phyloP scores from a whole-genome alignment of 257 asterid species.

The Salvia hispanica region DNA sequence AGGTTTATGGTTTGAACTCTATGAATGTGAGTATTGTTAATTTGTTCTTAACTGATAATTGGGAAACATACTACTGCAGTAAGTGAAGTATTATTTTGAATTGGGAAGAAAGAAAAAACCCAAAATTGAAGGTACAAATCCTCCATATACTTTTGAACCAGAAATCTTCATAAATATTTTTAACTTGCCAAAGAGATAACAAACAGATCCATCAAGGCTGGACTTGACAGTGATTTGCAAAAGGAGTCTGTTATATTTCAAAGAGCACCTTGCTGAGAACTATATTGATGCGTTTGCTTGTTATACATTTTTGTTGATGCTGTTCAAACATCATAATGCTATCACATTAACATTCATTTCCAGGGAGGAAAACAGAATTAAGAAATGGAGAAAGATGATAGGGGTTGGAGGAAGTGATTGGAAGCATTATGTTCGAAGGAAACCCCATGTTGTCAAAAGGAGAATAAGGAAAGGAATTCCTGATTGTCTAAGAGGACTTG shows the following conservation, averaged over 20 bases:
- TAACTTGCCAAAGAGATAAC: neutral
- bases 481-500: slow-evolving; percentile 96
- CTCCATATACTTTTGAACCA: slow-evolving; percentile 2
- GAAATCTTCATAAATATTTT: neutral
- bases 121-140: neutral
- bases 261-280: slow-evolving; percentile 12
- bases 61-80: neutral
- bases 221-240: slow-evolving; percentile 12
- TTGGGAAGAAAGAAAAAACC: neutral
- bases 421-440: slow-evolving; percentile 94
- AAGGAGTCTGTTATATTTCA: slow-evolving; percentile 22
- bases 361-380: slow-evolving; percentile 89
- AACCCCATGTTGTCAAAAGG: slow-evolving; percentile 91
- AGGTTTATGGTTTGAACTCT: slow-evolving; percentile 8
- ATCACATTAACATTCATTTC: slow-evolving; percentile 28
- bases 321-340: slow-evolving; percentile 21
- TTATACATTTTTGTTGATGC: slow-evolving; percentile 11
- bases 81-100: neutral
- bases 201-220: slow-evolving; percentile 3
- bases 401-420: slow-evolving; percentile 99
- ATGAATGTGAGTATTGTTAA: neutral
- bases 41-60: neutral
- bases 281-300: slow-evolving; percentile 21
- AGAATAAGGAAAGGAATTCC: slow-evolving; percentile 98
- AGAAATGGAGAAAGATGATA: slow-evolving; percentile 99